Base-by-base conservation (phyloP, 495 filamentous ascomycete species). In the Aspergillus wentii region DNA sequence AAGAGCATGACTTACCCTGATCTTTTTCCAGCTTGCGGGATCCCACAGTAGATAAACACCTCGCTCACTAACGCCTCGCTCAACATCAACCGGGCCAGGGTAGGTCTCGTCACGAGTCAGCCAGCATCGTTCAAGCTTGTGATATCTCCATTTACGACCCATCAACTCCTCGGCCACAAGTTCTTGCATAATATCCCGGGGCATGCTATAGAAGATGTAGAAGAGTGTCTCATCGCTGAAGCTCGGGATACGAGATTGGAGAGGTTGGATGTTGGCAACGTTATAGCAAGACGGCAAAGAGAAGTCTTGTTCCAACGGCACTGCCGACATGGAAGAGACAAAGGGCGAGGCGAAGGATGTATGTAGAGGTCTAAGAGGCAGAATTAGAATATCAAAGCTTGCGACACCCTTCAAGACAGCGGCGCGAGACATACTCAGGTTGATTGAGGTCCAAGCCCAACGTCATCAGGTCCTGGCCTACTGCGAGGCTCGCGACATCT, bases 151-250 rank as follows among this genome's bases (percentile, higher is more conserved):
- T 57, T 90, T 89, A 34, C 90, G 85, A 35, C 74, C 77, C 58
- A 73, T 76, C 72, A 96, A 70, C 58, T 96, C 88, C 26, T 78
- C 68, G 2, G 88, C 88, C 8, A 85, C 90, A 43, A 88, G 61
- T 44, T 94, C 84, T 60, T 96, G 90, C 62, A 88, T 77, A 42
- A 85, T 72, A 54, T 94, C 88, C 21, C 80, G 68, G 2, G 88
- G 86, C 62, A 85, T 84, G 62, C 82, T 87, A 66, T 94, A 96
- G 71, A 96, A 96, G 44, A 96, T 92, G 68, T 83, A 89, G 58
- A 96, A 88, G 38, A 96, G 70, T 0, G 88, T 94, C 57, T 96
- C 90, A 41, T 94, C 87, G 44, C 83, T 84, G 66, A 95, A 94
- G 36, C 80, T 85, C 11, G 72, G 68, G 30, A 94, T 85, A 46